Evolutionary conservation across 768 basidiomycete genomes (phyloP).

Genomic region (Lactifluus pinguis): DNA sequence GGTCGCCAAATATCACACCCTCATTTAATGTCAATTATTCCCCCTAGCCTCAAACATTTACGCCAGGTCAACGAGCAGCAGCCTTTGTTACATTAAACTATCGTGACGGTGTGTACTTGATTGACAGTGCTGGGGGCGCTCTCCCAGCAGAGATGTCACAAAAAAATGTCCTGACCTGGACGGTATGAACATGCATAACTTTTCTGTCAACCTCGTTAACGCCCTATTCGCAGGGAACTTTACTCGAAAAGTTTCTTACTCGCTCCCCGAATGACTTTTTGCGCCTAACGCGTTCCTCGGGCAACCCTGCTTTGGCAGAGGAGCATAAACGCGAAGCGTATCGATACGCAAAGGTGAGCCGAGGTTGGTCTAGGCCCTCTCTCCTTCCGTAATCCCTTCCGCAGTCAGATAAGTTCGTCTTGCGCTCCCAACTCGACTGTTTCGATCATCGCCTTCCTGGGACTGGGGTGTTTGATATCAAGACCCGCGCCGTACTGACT

Average conservation of each 20-base stretch:
- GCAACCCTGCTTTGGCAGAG: constrained; percentile 23
- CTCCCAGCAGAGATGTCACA: constrained; percentile 35
- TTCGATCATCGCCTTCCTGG: constrained; percentile 74
- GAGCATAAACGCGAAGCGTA: constrained; percentile 59
- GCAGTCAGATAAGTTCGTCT: constrained; percentile 58
- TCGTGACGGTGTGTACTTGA: constrained; percentile 55
- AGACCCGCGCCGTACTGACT: constrained; percentile 81
- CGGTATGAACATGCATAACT: constrained; percentile 34
- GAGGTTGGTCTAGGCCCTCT: not conserved
- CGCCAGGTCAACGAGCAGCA: constrained; percentile 72
- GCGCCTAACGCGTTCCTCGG: constrained; percentile 35
- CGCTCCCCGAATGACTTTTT: constrained; percentile 53
- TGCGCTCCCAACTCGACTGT: constrained; percentile 95
- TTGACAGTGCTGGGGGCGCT: constrained; percentile 43
- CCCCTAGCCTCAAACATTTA: constrained; percentile 51
- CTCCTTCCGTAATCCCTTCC: not conserved
- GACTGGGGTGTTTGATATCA: constrained; percentile 90
- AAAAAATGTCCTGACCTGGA: constrained; percentile 68
- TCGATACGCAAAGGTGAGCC: constrained; percentile 69
- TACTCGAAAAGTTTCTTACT: constrained; percentile 86
- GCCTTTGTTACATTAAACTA: constrained; percentile 58
- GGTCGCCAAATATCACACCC: constrained; percentile 17
- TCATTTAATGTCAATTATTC: not conserved
- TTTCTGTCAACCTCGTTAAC: not conserved
- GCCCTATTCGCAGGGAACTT: constrained; percentile 51